Evolutionary conservation across 208 protist species (phyloP).

Genomic region (Acanthamoeba sp.): DNA sequence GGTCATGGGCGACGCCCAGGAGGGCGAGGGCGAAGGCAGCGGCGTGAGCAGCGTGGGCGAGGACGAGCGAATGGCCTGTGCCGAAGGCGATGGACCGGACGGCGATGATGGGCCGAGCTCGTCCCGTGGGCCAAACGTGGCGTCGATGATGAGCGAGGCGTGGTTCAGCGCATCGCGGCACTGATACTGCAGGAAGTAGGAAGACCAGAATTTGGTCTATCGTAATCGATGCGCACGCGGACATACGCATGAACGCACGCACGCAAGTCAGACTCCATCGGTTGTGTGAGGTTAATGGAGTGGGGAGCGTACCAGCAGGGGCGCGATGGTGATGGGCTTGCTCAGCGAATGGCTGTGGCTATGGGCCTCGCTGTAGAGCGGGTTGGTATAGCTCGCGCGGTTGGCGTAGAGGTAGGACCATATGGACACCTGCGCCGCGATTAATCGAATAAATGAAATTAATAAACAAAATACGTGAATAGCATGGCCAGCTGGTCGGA

Average conservation of each 20-base stretch:
- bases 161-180: conserved; percentile 25
- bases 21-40: not conserved
- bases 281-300: not conserved
- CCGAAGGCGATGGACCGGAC: not conserved
- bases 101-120: not conserved
- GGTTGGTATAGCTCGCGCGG: conserved; percentile 12
- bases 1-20: not conserved
- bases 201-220: conserved; percentile 55
- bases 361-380: conserved; percentile 1
- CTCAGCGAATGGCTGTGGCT: not conserved
- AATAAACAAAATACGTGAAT: not conserved
- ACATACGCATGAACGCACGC: not conserved
- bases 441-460: not conserved
- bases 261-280: not conserved
- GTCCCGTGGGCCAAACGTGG: not conserved
- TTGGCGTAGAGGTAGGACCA: conserved; percentile 58
- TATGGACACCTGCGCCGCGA: conserved; percentile 9
- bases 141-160: conserved; percentile 45
- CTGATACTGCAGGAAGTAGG: conserved; percentile 51
- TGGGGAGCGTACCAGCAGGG: not conserved
- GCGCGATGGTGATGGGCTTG: not conserved
- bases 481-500: not conserved
- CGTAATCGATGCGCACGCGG: too few relatives aligned
- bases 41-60: not conserved
- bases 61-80: not conserved